These are phyloP conservation scores for Amanita thiersii DNA, from an alignment of 768 basidiomycete genomes.

Conservation along the genomic window DNA sequence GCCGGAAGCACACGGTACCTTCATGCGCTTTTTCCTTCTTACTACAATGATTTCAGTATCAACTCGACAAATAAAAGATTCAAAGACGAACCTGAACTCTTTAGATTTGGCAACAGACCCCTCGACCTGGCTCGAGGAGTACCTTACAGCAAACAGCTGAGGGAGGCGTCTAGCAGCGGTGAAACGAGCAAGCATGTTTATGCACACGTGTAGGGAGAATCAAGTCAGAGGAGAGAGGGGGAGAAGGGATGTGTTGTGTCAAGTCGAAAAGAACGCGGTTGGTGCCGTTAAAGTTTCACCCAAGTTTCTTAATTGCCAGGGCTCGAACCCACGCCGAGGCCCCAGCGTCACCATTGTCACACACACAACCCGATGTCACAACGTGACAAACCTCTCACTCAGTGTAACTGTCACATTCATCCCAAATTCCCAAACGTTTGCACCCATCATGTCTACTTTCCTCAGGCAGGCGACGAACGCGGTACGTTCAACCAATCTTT, in stretches of 20 bases:
- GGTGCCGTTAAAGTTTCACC: no score
- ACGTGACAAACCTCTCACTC: constrained; percentile 11
- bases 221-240: constrained; percentile 10
- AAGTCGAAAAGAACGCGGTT: constrained; percentile 12
- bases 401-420: constrained; percentile 28
- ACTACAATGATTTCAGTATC: constrained; percentile 24
- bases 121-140: constrained; percentile 29
- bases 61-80: constrained; percentile 5
- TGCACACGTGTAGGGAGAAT: constrained; percentile 11
- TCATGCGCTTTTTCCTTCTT: constrained; percentile 62
- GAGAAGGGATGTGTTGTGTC: constrained; percentile 5
- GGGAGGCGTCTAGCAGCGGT: constrained; percentile 28
- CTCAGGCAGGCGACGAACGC: constrained; percentile 49
- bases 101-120: constrained; percentile 47
- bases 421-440: constrained; percentile 35
- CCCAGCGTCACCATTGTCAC: not conserved
- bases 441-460: constrained; percentile 59
- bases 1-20: constrained; percentile 1
- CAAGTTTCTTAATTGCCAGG: no score
- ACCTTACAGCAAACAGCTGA: constrained; percentile 20
- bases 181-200: constrained; percentile 30
- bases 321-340: no score
- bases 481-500: constrained; percentile 25
- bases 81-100: constrained; percentile 38
- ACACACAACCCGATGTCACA: constrained; percentile 12